Conservation (phyloP, 306 rosid genomes). For the Cyamopsis tetragonoloba region DNA sequence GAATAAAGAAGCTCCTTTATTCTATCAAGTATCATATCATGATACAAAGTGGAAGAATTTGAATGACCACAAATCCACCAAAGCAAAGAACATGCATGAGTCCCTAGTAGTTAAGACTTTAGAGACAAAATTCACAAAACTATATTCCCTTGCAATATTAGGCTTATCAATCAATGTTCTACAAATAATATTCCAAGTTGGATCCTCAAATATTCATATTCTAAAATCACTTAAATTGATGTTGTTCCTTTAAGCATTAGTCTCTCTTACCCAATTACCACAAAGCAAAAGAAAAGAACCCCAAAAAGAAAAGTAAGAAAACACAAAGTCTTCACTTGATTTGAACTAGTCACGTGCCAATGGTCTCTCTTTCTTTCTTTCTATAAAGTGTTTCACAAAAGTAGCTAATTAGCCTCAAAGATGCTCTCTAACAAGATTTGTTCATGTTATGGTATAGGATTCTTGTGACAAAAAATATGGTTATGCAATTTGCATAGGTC, state of each 20-base stretch:
- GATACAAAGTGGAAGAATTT: slow-evolving; percentile 26
- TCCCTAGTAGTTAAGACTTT: no score
- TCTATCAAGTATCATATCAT: slow-evolving; percentile 15
- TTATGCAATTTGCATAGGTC: slow-evolving; percentile 3
- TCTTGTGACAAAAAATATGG: slow-evolving; percentile 3
- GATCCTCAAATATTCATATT: slow-evolving; percentile 15
- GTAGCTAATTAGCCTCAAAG: slow-evolving; percentile 18
- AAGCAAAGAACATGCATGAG: background rate
- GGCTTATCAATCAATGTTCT: slow-evolving; percentile 29
- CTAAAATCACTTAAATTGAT: slow-evolving; percentile 15
- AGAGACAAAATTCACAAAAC: slow-evolving; percentile 7
- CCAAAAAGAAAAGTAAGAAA: background rate
- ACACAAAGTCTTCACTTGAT: background rate
- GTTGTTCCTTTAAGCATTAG: background rate
- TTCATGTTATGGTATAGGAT: slow-evolving; percentile 27
- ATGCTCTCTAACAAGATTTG: slow-evolving; percentile 9
- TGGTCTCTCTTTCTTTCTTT: slow-evolving; percentile 31
- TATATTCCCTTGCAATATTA: slow-evolving; percentile 3
- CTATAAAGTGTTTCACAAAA: background rate
- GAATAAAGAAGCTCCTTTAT: slow-evolving; percentile 24
- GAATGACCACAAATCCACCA: slow-evolving; percentile 37
- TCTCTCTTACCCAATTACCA: background rate
- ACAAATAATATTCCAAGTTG: slow-evolving; percentile 22
- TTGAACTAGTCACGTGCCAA: slow-evolving; percentile 14
- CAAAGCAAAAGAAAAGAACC: background rate